Base-by-base conservation (phyloP, 164 flowering plant species). In the Vitis amurensis region DNA sequence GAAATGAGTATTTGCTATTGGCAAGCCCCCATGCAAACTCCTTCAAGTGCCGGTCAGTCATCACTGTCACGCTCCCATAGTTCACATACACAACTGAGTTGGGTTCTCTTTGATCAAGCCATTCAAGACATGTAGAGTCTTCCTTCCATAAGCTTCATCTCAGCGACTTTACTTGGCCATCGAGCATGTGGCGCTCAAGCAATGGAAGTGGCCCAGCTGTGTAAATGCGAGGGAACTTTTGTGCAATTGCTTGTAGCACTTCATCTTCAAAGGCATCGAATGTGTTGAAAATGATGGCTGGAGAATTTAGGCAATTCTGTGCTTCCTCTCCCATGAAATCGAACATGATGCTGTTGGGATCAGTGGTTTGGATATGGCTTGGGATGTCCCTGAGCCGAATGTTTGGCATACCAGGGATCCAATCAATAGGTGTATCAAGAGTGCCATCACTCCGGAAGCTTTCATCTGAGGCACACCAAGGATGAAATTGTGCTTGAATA, bases 381-480 rank as follows among this genome's bases (percentile, higher is more conserved):
- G 87, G 89, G 1, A 85, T 12, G 69, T 83, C 85, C 61, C 60
- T 80, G 0, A 83, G 75, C 12, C 81, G 76, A 4, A 85, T 73
- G 59, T 73, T 69, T 19, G 27, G 69, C 80, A 83, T 74, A 9
- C 85, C 85, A 1, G 81, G 74, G 19, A 83, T 59, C 85, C 85
- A 81, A 50, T 85, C 85, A 11, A 83, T 61, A 0, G n/a, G 50
- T 2, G 69, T 76, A 27, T 81, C 85, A 0, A 83, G 77, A 51
- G 61, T 75, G 3, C 83, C 87, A 58, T 88, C 83, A 0, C 49
- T 71, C 9, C 77, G 14, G 74, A 60, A 84, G 11, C 66, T 74
- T 27, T 76, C 85, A 72, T 85, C 88, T 77, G 71, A n/a, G 12
- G 29, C 11, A 31, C 29, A 68, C 14, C 1, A 30, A 61, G 29